phyloP scores from a whole-genome alignment of 768 basidiomycete species.

The Chalciporus pseudorubinellus region DNA sequence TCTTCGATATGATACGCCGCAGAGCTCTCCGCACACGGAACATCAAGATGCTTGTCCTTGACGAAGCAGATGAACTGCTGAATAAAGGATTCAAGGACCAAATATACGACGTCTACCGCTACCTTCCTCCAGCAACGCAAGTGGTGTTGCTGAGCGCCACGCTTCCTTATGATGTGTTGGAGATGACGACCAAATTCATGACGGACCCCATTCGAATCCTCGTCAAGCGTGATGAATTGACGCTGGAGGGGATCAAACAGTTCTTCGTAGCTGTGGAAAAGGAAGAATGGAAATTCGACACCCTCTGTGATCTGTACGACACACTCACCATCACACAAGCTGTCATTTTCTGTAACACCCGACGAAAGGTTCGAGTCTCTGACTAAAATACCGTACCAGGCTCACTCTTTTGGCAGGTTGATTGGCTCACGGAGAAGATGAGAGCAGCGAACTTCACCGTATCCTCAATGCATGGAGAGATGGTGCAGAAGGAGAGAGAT shows the following conservation, averaged over 20 bases:
- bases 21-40: constrained; percentile 90
- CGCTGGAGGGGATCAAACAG: constrained; percentile 93
- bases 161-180: constrained; percentile 92
- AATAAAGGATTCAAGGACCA: constrained; percentile 99
- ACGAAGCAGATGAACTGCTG: constrained; percentile 94
- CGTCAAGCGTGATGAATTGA: constrained; percentile 99
- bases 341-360: constrained; percentile 98
- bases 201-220: constrained; percentile 97
- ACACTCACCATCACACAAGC: constrained; percentile 99
- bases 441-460: constrained; percentile 98
- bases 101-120: constrained; percentile 98
- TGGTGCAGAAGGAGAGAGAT: constrained; percentile 94
- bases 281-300: constrained; percentile 99
- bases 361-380: constrained; percentile 71
- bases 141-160: constrained; percentile 96
- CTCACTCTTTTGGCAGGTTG: constrained; percentile 55
- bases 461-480: constrained; percentile 93
- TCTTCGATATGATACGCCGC: constrained; percentile 98
- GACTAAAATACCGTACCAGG: not conserved
- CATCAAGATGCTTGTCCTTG: constrained; percentile 96
- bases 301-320: constrained; percentile 95
- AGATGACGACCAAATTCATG: constrained; percentile 99
- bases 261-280: constrained; percentile 99
- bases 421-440: constrained; percentile 99
- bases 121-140: constrained; percentile 95